A percentile compares a stretch with the other conserved stretches of the same genome.
These are phyloP conservation scores for Candida tibetensis DNA, from an alignment of 805 yeast genomes.

Conservation along the genomic window DNA sequence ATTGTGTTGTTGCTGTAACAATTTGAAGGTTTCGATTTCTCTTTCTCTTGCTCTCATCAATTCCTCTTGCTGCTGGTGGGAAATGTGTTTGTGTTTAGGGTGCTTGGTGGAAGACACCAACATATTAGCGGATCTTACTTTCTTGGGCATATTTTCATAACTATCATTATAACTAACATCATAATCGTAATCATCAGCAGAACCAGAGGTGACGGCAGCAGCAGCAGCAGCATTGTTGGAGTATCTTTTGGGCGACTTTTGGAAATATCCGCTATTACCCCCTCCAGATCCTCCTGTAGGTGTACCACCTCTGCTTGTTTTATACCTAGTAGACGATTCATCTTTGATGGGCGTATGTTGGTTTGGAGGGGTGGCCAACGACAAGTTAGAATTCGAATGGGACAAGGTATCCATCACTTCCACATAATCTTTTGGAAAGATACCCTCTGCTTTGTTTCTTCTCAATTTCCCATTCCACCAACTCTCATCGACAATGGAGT, in stretches of 20 bases:
- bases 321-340: constrained; percentile 3
- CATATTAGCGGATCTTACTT: constrained; percentile 13
- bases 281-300: constrained; percentile 6
- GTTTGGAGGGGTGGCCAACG: constrained; percentile 17
- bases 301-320: constrained; percentile 5
- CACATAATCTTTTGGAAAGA: constrained; percentile 86
- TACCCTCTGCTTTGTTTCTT: constrained; percentile 79
- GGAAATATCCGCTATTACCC: constrained; percentile 4
- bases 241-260: constrained; percentile 11
- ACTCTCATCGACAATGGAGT: constrained; percentile 75
- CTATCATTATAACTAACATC: constrained; percentile 19
- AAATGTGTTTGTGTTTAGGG: constrained; percentile 15
- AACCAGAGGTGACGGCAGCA: constrained; percentile 15
- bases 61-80: constrained; percentile 18
- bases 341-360: constrained; percentile 11
- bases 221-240: constrained; percentile 3
- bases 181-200: constrained; percentile 20
- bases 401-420: constrained; percentile 40
- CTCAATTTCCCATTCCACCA: constrained; percentile 88
- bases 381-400: constrained; percentile 16
- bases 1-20: constrained; percentile 30
- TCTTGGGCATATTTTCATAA: constrained; percentile 7
- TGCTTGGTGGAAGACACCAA: constrained; percentile 17
- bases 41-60: constrained; percentile 18
- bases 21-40: constrained; percentile 30